These are phyloP conservation scores for Alternaria dauci DNA, from an alignment of 2,329 filamentous ascomycete species.

Conservation along the genomic window DNA sequence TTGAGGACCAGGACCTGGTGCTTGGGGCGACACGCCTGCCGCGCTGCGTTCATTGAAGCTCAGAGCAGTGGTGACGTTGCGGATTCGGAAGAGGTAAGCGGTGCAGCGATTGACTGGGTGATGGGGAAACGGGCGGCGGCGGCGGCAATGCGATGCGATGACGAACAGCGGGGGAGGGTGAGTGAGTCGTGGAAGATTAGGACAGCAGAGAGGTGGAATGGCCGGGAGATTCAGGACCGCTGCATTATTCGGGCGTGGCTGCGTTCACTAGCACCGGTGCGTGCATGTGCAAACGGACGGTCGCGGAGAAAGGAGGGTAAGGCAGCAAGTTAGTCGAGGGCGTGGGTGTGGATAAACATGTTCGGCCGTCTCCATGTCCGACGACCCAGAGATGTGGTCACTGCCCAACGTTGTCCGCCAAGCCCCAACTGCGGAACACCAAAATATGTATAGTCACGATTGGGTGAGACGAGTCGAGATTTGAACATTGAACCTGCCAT, in stretches of 20 bases:
- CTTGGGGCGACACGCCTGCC: conserved; percentile 79
- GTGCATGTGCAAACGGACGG: conserved; percentile 6
- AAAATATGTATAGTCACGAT: not conserved
- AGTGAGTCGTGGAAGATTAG: not conserved
- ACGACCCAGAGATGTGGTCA: conserved; percentile 27
- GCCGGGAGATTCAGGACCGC: conserved; percentile 5
- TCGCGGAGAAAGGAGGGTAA: conserved; percentile 6
- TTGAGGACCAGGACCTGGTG: conserved; percentile 96
- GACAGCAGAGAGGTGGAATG: conserved; percentile 3
- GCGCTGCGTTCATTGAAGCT: conserved; percentile 62
- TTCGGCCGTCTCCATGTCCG: conserved; percentile 20
- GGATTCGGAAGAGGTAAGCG: conserved; percentile 9
- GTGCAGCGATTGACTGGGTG: conserved; percentile 5
- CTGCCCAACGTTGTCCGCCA: conserved; percentile 17
- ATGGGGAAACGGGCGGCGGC: not conserved
- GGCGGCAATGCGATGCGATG: conserved; percentile 5
- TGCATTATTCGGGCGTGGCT: conserved; percentile 7
- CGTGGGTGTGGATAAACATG: conserved; percentile 19
- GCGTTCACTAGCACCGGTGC: not conserved
- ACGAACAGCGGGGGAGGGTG: conserved; percentile 4
- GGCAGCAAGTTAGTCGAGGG: conserved; percentile 1
- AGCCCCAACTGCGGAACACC: not conserved
- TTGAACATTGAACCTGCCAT: too few relatives aligned
- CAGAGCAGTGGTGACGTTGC: conserved; percentile 7
- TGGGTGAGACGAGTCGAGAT: not conserved